phyloP scores from a whole-genome alignment of 495 filamentous ascomycete genomes.

The Penicillium psychrofluorescens region DNA sequence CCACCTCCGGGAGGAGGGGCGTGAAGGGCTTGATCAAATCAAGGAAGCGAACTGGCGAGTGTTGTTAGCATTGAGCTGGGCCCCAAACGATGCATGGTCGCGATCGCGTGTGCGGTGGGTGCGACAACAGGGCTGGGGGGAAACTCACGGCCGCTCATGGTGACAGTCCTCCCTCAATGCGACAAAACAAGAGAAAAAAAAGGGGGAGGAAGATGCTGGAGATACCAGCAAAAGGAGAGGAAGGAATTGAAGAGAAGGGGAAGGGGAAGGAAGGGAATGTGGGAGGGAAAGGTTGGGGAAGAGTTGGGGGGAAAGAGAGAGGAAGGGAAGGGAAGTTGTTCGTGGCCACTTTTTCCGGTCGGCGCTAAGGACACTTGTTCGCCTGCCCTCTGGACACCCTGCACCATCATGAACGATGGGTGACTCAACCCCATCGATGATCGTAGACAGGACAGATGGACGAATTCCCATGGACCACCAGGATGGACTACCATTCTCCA shows the following conservation, averaged over 20 bases:
- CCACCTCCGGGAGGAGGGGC: constrained; percentile 97
- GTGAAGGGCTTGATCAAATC: constrained; percentile 99
- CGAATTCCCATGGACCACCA: no score
- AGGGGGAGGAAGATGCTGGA: constrained; percentile 33
- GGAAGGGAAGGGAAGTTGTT: constrained; percentile 27
- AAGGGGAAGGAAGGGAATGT: constrained; percentile 29
- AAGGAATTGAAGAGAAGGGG: constrained; percentile 30
- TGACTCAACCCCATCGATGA: constrained; percentile 7
- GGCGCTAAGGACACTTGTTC: constrained; percentile 43
- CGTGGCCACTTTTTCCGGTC: constrained; percentile 38
- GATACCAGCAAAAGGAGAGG: constrained; percentile 49
- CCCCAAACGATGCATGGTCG: constrained; percentile 1
- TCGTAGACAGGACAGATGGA: background rate
- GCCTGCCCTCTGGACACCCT: constrained; percentile 14
- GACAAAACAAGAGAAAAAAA: constrained; percentile 12
- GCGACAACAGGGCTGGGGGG: constrained; percentile 3
- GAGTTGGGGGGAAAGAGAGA: constrained; percentile 30
- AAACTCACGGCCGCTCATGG: constrained; percentile 44
- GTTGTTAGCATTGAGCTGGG: constrained; percentile 10
- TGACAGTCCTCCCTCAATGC: constrained; percentile 31
- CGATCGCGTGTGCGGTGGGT: constrained; percentile 29
- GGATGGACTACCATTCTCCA: background rate
- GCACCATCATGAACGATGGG: background rate
- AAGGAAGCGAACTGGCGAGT: constrained; percentile 83
- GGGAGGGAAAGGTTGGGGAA: constrained; percentile 25